Evolutionary conservation across 139 green algal genomes (phyloP), one percentile per base, ranked within the genome.

Genomic region (Chlorella sp.): DNA sequence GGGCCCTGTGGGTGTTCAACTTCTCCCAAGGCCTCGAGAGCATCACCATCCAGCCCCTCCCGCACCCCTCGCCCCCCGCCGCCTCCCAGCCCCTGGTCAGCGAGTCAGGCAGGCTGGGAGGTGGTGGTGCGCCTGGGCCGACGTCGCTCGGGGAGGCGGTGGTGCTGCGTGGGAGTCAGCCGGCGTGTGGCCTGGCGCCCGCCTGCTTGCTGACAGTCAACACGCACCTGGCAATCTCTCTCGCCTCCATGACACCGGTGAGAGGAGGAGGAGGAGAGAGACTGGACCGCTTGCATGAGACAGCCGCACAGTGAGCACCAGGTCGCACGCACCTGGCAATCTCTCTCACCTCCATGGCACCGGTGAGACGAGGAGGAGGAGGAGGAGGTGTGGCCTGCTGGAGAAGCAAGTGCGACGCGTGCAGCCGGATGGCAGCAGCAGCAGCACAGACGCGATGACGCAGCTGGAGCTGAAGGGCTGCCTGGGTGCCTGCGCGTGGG

Each of bases 11-110:
- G 73, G 51, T 76, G 35, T 59, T 79, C 34, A 29, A 67, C 50
- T 67, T 83, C 23, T 3, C 65, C 22, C 0, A 30, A 29, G 42
- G 61, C 30, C 74, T 83, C 35, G 62, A 83, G 73, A 69, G 60
- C 2, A 30, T 83, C 3, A 77, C 62, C 1, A 26, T 83, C 35
- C 77, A 83, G 69, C 51, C 74, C 30, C 77, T 83, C 35, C 67
- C 55, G 27, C 2, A 49, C 42, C 5, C 32, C 51, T 23, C 49
- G 17, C 20, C 65, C 31, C 14, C 26, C 6, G 62, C 26, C 62
- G 62, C 59, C 27, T 23, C 59, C 23, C 24, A 65, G 59, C 14
- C 59, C 23, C 23, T 29, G 26, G 26, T 23, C 59, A 23, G 5
- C 59, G 10, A 10, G 24, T 27, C n/a, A n/a, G 27, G 59, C 59